These are phyloP conservation scores for Vickermania ingenoplastis DNA, from an alignment of 208 protist genomes.

Conservation along the genomic window DNA sequence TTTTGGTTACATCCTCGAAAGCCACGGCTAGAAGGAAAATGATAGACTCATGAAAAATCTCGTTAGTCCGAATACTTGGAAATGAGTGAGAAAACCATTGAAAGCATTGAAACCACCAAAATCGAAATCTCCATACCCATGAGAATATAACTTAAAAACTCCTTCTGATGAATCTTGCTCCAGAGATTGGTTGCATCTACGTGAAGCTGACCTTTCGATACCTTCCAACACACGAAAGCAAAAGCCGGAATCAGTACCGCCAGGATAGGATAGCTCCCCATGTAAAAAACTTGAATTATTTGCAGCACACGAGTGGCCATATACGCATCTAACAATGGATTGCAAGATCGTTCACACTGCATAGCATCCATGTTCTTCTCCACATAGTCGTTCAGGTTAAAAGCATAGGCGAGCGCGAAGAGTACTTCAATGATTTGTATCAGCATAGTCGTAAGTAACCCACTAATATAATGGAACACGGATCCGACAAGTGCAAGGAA, in stretches of 20 bases:
- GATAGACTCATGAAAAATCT: neutral
- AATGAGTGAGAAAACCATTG: slow-evolving; percentile 19
- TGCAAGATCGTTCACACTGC: slow-evolving; percentile 19
- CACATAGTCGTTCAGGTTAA: slow-evolving; percentile 23
- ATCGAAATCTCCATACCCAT: slow-evolving; percentile 13
- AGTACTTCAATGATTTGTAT: slow-evolving; percentile 38
- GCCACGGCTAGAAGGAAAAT: too few species aligned
- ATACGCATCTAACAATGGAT: slow-evolving; percentile 22
- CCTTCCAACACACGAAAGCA: slow-evolving; percentile 10
- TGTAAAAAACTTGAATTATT: slow-evolving; percentile 13
- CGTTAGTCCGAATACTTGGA: slow-evolving; percentile 5
- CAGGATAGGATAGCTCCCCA: slow-evolving; percentile 7
- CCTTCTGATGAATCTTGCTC: slow-evolving; percentile 15
- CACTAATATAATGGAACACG: slow-evolving; percentile 68
- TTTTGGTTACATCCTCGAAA: too few species aligned
- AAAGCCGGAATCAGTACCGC: slow-evolving; percentile 6
- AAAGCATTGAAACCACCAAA: slow-evolving; percentile 13
- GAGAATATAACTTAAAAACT: slow-evolving; percentile 15
- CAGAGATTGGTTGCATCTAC: slow-evolving; percentile 29
- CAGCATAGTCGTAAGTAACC: slow-evolving; percentile 51
- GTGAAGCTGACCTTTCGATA: slow-evolving; percentile 12
- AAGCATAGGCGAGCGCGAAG: slow-evolving; percentile 17
- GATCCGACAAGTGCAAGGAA: slow-evolving; percentile 36
- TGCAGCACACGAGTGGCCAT: slow-evolving; percentile 16
- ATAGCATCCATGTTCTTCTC: slow-evolving; percentile 22